Evolutionary conservation across 1,139 yeast species (phyloP).

Genomic region (Blastobotrys illinoisensis): DNA sequence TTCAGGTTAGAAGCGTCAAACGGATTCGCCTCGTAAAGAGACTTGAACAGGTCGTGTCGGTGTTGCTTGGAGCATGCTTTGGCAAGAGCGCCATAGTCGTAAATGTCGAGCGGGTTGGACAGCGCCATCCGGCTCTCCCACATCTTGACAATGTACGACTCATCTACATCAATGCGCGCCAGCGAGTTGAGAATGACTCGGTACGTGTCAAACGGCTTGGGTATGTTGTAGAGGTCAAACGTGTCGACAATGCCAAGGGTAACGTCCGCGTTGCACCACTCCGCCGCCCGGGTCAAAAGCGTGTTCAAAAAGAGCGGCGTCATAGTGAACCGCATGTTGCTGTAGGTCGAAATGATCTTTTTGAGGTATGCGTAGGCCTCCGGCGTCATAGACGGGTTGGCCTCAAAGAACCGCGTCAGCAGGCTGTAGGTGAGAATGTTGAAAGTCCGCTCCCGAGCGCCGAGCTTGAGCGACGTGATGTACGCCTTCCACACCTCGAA

Average conservation of each 20-base stretch:
- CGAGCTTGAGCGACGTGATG: slow-evolving; percentile 50
- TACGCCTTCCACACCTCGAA: slow-evolving; percentile 62
- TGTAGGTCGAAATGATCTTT: slow-evolving; percentile 52
- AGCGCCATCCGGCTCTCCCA: slow-evolving; percentile 57
- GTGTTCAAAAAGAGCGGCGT: slow-evolving; percentile 72
- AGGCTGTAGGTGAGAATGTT: slow-evolving; percentile 67
- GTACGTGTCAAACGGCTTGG: slow-evolving; percentile 64
- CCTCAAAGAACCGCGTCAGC: slow-evolving; percentile 60
- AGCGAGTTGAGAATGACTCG: slow-evolving; percentile 73
- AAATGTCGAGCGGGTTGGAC: slow-evolving; percentile 58
- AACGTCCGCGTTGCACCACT: slow-evolving; percentile 63
- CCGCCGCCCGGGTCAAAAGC: slow-evolving; percentile 53
- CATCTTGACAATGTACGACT: slow-evolving; percentile 46
- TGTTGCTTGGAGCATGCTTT: slow-evolving; percentile 30
- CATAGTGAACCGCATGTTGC: slow-evolving; percentile 53
- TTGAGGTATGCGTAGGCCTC: slow-evolving; percentile 57
- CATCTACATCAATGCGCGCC: slow-evolving; percentile 55
- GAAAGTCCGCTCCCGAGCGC: slow-evolving; percentile 59
- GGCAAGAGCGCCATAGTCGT: slow-evolving; percentile 78
- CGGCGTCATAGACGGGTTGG: slow-evolving; percentile 48
- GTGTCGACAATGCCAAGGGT: slow-evolving; percentile 59
- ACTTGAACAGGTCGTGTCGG: slow-evolving; percentile 15
- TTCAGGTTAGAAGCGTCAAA: neutral
- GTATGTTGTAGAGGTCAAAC: slow-evolving; percentile 53
- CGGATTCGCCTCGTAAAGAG: slow-evolving; percentile 3